Evolutionary conservation across 2,329 filamentous ascomycete genomes (phyloP).

Genomic region (Dryadomyces quercivorus): DNA sequence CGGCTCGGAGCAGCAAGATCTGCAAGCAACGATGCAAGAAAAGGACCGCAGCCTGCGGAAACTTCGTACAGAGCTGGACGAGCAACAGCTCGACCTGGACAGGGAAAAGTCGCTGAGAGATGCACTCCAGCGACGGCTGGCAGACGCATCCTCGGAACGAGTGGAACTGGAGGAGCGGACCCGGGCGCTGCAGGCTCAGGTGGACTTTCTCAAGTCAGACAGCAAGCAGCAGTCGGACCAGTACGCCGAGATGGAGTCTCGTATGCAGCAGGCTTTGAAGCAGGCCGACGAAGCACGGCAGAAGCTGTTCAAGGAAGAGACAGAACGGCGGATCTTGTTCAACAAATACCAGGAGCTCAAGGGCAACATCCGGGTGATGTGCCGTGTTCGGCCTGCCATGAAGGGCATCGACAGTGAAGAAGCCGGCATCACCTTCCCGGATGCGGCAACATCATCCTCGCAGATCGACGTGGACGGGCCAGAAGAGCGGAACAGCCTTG

Average conservation of each 20-base stretch:
- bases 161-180: conserved; percentile 62
- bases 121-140: conserved; percentile 36
- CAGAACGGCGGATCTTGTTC: conserved; percentile 78
- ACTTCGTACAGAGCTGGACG: conserved; percentile 31
- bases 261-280: conserved; percentile 65
- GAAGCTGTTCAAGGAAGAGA: conserved; percentile 85
- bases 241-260: conserved; percentile 68
- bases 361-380: conserved; percentile 97
- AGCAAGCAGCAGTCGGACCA: conserved; percentile 80
- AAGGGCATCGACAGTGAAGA: conserved; percentile 46
- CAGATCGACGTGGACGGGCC: conserved; percentile 77
- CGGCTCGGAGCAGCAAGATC: conserved; percentile 37
- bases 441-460: conserved; percentile 73
- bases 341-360: conserved; percentile 97
- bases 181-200: conserved; percentile 65
- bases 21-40: conserved; percentile 32
- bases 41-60: conserved; percentile 44
- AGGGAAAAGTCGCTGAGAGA: conserved; percentile 53
- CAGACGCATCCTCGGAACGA: conserved; percentile 47
- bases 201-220: conserved; percentile 82
- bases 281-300: conserved; percentile 59
- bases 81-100: conserved; percentile 37
- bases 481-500: conserved; percentile 73
- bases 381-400: conserved; percentile 71
- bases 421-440: conserved; percentile 67